Evolutionary conservation across 805 yeast genomes (phyloP).

Genomic region (Cyberlindnera sargentensis): DNA sequence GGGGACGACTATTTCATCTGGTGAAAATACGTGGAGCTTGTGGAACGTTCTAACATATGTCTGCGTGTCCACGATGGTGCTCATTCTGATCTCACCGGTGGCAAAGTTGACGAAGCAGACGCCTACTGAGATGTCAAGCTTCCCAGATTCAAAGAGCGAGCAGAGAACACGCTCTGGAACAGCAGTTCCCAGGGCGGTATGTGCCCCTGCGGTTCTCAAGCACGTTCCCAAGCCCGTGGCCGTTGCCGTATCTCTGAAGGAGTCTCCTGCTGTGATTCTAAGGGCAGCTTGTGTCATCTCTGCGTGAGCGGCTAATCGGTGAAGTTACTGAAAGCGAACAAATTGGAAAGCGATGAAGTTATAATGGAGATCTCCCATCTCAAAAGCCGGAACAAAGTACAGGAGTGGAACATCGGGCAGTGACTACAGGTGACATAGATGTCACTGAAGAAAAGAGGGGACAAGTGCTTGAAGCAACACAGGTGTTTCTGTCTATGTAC

Average conservation of each 20-base stretch:
- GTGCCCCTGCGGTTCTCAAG: too few relatives aligned
- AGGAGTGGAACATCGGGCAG: too few relatives aligned
- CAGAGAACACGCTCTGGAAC: conserved; percentile 22
- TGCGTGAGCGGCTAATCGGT: too few relatives aligned
- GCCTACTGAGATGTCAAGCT: conserved; percentile 29
- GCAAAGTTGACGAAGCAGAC: conserved; percentile 31
- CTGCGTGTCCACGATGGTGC: conserved; percentile 36
- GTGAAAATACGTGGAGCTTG: conserved; percentile 29
- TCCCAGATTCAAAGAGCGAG: conserved; percentile 23
- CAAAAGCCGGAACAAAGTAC: too few relatives aligned
- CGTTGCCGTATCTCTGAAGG: background rate
- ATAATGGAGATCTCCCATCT: too few relatives aligned
- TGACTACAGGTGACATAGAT: too few relatives aligned
- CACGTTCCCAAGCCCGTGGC: conserved; percentile 1
- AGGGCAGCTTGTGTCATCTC: background rate
- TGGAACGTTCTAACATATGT: conserved; percentile 39
- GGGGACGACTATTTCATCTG: conserved; percentile 32
- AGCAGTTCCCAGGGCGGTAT: background rate
- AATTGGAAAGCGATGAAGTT: too few relatives aligned
- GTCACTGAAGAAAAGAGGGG: too few relatives aligned
- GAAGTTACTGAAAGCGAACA: too few relatives aligned
- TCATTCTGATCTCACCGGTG: conserved; percentile 31
- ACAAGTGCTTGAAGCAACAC: too few relatives aligned
- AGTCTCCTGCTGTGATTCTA: background rate
- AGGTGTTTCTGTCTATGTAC: too few relatives aligned